These are phyloP conservation scores for Bryum argenteum DNA, from an alignment of 225 moss, liverwort and hornwort species.

Conservation along the genomic window DNA sequence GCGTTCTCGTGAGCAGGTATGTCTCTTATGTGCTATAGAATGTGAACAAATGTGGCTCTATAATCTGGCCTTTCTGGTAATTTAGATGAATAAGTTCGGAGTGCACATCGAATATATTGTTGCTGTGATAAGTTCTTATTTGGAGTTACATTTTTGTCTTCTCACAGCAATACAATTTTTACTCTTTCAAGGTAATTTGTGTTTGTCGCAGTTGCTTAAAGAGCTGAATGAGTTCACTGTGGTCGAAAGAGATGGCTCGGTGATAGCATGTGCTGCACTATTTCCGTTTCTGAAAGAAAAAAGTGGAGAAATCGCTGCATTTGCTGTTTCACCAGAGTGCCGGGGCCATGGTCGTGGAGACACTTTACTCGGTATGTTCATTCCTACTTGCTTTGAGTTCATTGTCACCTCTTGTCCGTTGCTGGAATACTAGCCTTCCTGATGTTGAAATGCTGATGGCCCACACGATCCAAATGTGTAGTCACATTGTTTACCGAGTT, in stretches of 20 bases:
- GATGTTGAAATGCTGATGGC: slow-evolving; percentile 5
- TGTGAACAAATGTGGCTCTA: slow-evolving; percentile 10
- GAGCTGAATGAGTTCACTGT: slow-evolving; percentile 74
- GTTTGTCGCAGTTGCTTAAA: slow-evolving; percentile 62
- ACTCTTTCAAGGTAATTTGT: not conserved
- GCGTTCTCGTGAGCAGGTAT: slow-evolving; percentile 81
- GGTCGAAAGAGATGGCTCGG: slow-evolving; percentile 91
- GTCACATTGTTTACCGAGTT: no score
- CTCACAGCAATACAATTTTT: not conserved
- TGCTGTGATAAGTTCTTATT: not conserved
- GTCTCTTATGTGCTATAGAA: not conserved
- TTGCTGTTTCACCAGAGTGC: slow-evolving; percentile 93
- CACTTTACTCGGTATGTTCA: slow-evolving; percentile 68
- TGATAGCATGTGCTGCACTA: slow-evolving; percentile 89
- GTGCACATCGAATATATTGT: slow-evolving; percentile 1
- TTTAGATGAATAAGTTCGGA: not conserved
- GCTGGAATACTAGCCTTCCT: not conserved
- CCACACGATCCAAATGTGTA: no score
- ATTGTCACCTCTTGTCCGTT: not conserved
- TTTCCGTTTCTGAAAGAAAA: slow-evolving; percentile 56
- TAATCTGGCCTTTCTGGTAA: slow-evolving; percentile 14
- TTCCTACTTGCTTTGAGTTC: slow-evolving; percentile 10
- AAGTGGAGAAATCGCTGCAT: slow-evolving; percentile 91
- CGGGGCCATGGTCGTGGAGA: slow-evolving; percentile 90
- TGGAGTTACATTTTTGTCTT: not conserved